Evolutionary conservation across 2,329 filamentous ascomycete genomes (phyloP).

Genomic region (Pseudogymnoascus sp.): DNA sequence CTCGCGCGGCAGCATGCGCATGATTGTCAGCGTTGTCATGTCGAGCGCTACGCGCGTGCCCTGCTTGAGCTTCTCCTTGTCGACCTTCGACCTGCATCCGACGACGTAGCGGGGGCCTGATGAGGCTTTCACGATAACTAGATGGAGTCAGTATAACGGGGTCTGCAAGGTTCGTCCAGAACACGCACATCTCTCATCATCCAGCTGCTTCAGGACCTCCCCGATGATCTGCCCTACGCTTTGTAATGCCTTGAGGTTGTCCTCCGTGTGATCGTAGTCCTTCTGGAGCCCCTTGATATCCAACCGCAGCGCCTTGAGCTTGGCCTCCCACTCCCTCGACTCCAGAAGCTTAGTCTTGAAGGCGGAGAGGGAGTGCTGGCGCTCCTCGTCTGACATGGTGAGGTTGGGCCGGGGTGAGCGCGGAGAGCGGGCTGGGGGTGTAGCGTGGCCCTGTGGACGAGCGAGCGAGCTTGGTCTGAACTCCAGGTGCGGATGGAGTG

Average conservation of each 20-base stretch:
- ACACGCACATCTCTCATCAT: slow-evolving; percentile 90
- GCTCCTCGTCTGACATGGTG: slow-evolving; percentile 38
- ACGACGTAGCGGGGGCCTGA: slow-evolving; percentile 96
- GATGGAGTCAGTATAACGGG: slow-evolving; percentile 16
- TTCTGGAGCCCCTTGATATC: slow-evolving; percentile 94
- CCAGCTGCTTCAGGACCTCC: slow-evolving; percentile 96
- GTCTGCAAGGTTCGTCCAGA: neutral
- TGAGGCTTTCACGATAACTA: slow-evolving; percentile 97
- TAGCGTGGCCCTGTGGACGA: neutral
- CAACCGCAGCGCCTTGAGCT: slow-evolving; percentile 85
- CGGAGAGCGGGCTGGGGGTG: neutral
- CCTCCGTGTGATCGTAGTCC: slow-evolving; percentile 94
- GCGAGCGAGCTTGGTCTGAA: neutral
- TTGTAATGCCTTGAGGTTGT: slow-evolving; percentile 98
- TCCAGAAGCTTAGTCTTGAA: slow-evolving; percentile 81
- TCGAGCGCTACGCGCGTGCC: slow-evolving; percentile 95
- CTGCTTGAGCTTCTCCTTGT: slow-evolving; percentile 95
- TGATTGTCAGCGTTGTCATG: slow-evolving; percentile 99
- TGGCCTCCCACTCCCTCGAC: slow-evolving; percentile 97
- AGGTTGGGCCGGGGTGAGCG: neutral
- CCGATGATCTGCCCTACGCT: slow-evolving; percentile 99
- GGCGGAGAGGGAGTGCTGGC: slow-evolving; percentile 61
- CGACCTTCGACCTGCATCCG: slow-evolving; percentile 95
- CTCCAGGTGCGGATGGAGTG: neutral
- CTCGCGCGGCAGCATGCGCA: slow-evolving; percentile 98